Base-by-base conservation (phyloP, 169 alveolate genomes). In the Eimeria necatrix region DNA sequence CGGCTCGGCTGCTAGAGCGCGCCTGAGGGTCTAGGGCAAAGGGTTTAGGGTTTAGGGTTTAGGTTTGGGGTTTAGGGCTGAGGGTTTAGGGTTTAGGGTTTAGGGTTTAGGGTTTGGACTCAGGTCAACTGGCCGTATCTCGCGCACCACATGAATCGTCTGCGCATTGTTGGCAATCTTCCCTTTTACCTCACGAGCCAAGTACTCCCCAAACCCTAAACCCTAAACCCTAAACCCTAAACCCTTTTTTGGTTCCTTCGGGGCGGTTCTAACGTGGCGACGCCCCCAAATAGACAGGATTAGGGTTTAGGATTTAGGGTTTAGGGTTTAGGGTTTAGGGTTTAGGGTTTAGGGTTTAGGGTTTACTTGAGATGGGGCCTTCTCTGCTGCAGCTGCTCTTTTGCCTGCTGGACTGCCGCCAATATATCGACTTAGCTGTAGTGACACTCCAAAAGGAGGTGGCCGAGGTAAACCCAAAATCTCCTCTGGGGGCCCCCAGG, bases 181-280 rank as follows among this genome's bases (percentile, higher is more conserved):
- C 98, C 98, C 51, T 97, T 96, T 85, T 97, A 97, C 94, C 96
- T 97, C 85, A 97, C 98, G 26, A 96, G 98, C 46, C 98, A 97
- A 94, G 96, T 78, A 22, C 41, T 18, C 12, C 59, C 85, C 32
- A 74, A 74, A 74, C 85, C 56, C 56, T 32, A 46, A 74, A 32
- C 56, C 59, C 78, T 22, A 68, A 68, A 68, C 78, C 78, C 78
- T 68, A 68, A 68, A 68, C 78, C 78, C 78, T 68, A 68, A 68
- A n/a, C 78, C 46, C 46, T 68, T 22, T 22, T 6, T 7, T 16
- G 48, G 16, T n/a, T n/a, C n/a, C n/a, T n/a, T n/a, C n/a, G n/a
- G n/a, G n/a, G n/a, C n/a, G n/a, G n/a, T n/a, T n/a, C n/a, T n/a
- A n/a, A n/a, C n/a, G n/a, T n/a, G n/a, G n/a, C n/a, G n/a, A n/a